These are phyloP conservation scores for Nidularia pulvinata DNA, from an alignment of 768 basidiomycete genomes.

Conservation along the genomic window DNA sequence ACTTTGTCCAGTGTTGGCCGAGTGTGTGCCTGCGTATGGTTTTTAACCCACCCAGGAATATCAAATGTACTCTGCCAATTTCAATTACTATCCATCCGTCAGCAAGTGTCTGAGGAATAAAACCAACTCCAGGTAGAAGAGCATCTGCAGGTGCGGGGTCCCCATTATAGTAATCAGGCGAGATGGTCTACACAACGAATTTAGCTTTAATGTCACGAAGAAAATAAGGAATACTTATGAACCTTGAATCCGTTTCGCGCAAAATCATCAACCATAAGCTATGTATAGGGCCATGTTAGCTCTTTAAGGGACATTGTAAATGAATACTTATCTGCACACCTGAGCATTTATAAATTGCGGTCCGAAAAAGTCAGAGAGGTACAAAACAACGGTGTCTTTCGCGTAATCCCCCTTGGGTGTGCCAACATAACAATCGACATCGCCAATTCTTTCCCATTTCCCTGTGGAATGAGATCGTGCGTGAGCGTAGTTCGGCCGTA, in stretches of 20 bases:
- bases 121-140: constrained; percentile 20
- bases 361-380: constrained; percentile 54
- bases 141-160: constrained; percentile 37
- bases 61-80: constrained; percentile 30
- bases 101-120: constrained; percentile 6
- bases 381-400: constrained; percentile 57
- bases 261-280: constrained; percentile 42
- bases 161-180: constrained; percentile 40
- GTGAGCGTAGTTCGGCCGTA: too few species aligned
- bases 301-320: not conserved
- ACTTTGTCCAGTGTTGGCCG: constrained; percentile 57
- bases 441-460: constrained; percentile 41
- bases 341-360: constrained; percentile 41
- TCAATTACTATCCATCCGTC: not conserved
- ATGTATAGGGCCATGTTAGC: not conserved
- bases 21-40: constrained; percentile 35
- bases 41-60: constrained; percentile 37
- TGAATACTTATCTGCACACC: constrained; percentile 21
- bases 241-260: constrained; percentile 46
- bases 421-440: constrained; percentile 50
- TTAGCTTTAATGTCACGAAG: not conserved
- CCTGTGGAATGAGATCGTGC: constrained; percentile 25
- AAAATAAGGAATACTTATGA: not conserved
- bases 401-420: constrained; percentile 49
- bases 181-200: constrained; percentile 24